phyloP scores from a whole-genome alignment of 805 yeast species.

The Wickerhamomyces bovis region DNA sequence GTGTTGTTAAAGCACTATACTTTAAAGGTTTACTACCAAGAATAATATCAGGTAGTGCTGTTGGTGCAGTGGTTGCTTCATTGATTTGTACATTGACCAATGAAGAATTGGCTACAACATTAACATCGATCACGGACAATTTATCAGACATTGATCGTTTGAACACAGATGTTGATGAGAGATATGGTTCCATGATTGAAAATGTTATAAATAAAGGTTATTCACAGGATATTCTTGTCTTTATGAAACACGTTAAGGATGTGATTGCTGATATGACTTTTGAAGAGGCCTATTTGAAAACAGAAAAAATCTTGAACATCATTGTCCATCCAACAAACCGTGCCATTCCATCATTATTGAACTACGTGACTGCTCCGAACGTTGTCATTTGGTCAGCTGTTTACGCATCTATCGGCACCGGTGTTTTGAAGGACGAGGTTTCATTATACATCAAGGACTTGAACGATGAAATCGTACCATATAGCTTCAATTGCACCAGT shows the following conservation, averaged over 20 bases:
- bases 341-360: slow-evolving; percentile 65
- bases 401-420: slow-evolving; percentile 75
- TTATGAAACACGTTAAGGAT: slow-evolving; percentile 70
- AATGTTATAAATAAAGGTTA: slow-evolving; percentile 75
- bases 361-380: slow-evolving; percentile 91
- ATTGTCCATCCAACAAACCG: slow-evolving; percentile 76
- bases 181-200: slow-evolving; percentile 65
- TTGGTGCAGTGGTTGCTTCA: slow-evolving; percentile 91
- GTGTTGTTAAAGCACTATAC: slow-evolving; percentile 82
- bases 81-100: slow-evolving; percentile 70
- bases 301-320: slow-evolving; percentile 76
- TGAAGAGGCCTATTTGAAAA: slow-evolving; percentile 82
- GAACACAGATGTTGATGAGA: slow-evolving; percentile 49
- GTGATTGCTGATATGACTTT: slow-evolving; percentile 81
- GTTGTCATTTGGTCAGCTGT: slow-evolving; percentile 88
- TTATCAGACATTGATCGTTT: slow-evolving; percentile 35
- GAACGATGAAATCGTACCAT: slow-evolving; percentile 54
- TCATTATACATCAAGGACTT: slow-evolving; percentile 55
- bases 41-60: slow-evolving; percentile 86
- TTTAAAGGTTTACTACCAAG: slow-evolving; percentile 72
- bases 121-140: slow-evolving; percentile 35
- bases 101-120: slow-evolving; percentile 47
- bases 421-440: slow-evolving; percentile 52
- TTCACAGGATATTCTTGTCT: slow-evolving; percentile 77
- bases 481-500: slow-evolving; percentile 31